These are phyloP conservation scores for Cryptococcus sp. DNA, from an alignment of 1,284 basidiomycete genomes.

Conservation along the genomic window DNA sequence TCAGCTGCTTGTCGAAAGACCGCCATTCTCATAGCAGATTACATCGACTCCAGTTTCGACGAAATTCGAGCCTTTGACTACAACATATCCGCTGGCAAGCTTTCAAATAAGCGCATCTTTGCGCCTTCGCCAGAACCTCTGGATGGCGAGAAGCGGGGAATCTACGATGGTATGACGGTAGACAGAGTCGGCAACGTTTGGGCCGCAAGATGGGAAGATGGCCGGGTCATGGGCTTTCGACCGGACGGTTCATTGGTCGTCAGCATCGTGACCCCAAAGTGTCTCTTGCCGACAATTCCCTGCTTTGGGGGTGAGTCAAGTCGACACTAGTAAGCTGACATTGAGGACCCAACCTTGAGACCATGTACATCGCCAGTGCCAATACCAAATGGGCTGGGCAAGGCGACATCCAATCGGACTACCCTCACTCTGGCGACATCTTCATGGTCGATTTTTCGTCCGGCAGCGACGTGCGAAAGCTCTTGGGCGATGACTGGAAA, in stretches of 20 bases:
- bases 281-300: slow-evolving; percentile 37
- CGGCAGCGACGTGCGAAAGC: slow-evolving; percentile 20
- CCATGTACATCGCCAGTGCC: slow-evolving; percentile 38
- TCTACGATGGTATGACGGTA: slow-evolving; percentile 43
- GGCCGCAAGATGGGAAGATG: slow-evolving; percentile 43
- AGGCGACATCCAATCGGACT: slow-evolving; percentile 23
- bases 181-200: slow-evolving; percentile 43
- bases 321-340: background rate
- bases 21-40: slow-evolving; percentile 28
- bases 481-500: slow-evolving; percentile 30
- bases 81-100: slow-evolving; percentile 23
- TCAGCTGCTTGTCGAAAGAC: slow-evolving; percentile 1
- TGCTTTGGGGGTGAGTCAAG: slow-evolving; percentile 37
- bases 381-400: slow-evolving; percentile 23
- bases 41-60: slow-evolving; percentile 40
- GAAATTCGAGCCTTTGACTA: slow-evolving; percentile 34
- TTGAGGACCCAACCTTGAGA: slow-evolving; percentile 23
- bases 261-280: slow-evolving; percentile 23
- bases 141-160: slow-evolving; percentile 20
- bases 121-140: slow-evolving; percentile 15
- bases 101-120: slow-evolving; percentile 27
- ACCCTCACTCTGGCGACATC: slow-evolving; percentile 31
- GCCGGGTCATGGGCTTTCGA: slow-evolving; percentile 34
- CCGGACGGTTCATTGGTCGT: slow-evolving; percentile 34
- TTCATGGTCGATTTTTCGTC: slow-evolving; percentile 30